These are phyloP conservation scores for Echinosophora koreensis DNA, from an alignment of 306 rosid genomes.

Conservation along the genomic window DNA sequence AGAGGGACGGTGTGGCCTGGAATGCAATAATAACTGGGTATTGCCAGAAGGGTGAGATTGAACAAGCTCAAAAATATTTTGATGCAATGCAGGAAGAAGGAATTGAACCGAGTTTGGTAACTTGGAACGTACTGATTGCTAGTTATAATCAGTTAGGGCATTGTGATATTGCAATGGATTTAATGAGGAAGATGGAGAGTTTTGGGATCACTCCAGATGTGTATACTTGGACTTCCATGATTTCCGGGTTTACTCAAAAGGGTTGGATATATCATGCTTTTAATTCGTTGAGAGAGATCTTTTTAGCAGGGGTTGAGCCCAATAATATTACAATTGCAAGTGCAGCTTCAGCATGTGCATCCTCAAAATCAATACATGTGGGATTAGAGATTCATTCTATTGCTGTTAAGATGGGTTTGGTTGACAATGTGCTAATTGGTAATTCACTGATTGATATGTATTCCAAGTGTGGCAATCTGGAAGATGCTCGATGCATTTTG, in stretches of 20 bases:
- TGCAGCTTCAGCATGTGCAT: slow-evolving; percentile 75
- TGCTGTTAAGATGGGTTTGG: slow-evolving; percentile 70
- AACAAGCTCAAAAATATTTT: slow-evolving; percentile 66
- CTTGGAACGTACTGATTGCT: slow-evolving; percentile 86
- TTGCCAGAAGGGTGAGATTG: slow-evolving; percentile 69
- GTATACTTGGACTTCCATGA: slow-evolving; percentile 94
- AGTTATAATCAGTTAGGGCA: slow-evolving; percentile 74
- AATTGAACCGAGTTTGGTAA: slow-evolving; percentile 70
- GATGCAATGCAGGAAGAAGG: slow-evolving; percentile 72
- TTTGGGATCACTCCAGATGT: slow-evolving; percentile 80
- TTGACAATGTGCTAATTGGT: slow-evolving; percentile 59
- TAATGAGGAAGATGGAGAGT: slow-evolving; percentile 88
- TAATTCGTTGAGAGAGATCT: slow-evolving; percentile 74
- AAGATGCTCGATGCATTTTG: slow-evolving; percentile 74
- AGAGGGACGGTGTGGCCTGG: slow-evolving; percentile 74
- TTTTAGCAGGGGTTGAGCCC: slow-evolving; percentile 68
- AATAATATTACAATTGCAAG: slow-evolving; percentile 76
- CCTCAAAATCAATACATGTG: slow-evolving; percentile 64
- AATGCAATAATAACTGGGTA: slow-evolving; percentile 75
- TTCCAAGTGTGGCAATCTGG: slow-evolving; percentile 81
- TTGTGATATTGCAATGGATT: slow-evolving; percentile 70
- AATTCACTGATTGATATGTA: slow-evolving; percentile 89
- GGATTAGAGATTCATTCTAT: slow-evolving; percentile 79
- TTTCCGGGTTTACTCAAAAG: slow-evolving; percentile 88
- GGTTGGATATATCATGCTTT: slow-evolving; percentile 66